Evolutionary conservation across 192 early-diverging fungal genomes (phyloP), one percentile per base, ranked within the genome.

Genomic region (Glomus cerebriforme): DNA sequence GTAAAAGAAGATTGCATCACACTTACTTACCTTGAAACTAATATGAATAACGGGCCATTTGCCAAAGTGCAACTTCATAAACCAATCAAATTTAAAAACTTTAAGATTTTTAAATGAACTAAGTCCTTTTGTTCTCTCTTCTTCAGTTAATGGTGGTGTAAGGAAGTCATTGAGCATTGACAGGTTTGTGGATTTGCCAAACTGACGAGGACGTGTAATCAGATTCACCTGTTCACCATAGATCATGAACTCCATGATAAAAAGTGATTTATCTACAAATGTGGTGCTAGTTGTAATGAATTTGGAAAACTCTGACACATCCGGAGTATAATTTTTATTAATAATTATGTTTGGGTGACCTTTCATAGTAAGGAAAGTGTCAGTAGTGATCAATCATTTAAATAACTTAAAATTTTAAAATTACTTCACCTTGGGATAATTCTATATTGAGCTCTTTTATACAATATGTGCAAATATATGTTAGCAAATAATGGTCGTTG

Each of bases 191-290:
- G 76, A 43, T 64, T 78, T 78, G 0, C 76, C 76, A 71, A 71
- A 71, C 2, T n/a, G 5, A 39, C 24, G 76, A 43, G 76, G 76
- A 27, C 76, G 76, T 73, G 62, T 78, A 65, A 78, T 78, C 6
- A 78, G 34, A 24, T 13, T 65, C 0, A 64, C 76, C 24, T 34
- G 54, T 10, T 37, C 64, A 67, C 59, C 73, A 26, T 65, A 49
- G 0, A 66, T n/a, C 62, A 78, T 78, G n/a, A 64, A 59, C 17
- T 78, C 64, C n/a, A 64, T 43, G 13, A 78, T 68, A 8, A 78
- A 78, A 22, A 64, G 76, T 26, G 76, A 78, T 45, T 78, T 78
- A 34, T 78, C 76, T 31, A 78, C 76, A 31, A 78, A 71, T 24
- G 2, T 15, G n/a, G n/a, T n/a, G 68, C 68, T 7, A 2, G 39